A percentile compares a stretch with the other conserved stretches of the same genome.
Evolutionary conservation across 106 monocot species (phyloP).

Genomic region (Phalaenopsis aphrodite): DNA sequence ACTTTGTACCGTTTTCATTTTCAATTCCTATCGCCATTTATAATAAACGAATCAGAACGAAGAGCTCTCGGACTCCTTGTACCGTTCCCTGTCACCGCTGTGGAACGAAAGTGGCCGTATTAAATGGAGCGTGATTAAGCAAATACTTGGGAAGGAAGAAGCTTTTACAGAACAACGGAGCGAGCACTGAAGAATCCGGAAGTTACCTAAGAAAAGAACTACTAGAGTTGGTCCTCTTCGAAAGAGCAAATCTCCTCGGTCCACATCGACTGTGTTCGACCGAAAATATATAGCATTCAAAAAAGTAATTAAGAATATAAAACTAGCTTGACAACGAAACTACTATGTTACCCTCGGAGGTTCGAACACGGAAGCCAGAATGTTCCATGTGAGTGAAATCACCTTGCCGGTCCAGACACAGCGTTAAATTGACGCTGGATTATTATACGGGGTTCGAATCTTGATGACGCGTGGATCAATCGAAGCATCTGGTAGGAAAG

Average conservation of each 20-base stretch:
- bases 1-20: not conserved
- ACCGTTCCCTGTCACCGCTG: not conserved
- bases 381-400: not conserved
- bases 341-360: not conserved
- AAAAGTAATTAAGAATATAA: not conserved
- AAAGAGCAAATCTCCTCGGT: not conserved
- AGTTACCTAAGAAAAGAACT: not conserved
- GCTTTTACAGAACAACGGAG: not conserved
- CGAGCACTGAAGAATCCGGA: not conserved
- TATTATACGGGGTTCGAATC: not conserved
- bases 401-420: not conserved
- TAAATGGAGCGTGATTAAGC: not conserved
- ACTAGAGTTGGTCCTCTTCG: not conserved
- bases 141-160: not conserved
- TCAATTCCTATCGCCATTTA: not conserved
- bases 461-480: conserved; percentile 3
- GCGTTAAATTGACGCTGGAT: not conserved
- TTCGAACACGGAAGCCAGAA: not conserved
- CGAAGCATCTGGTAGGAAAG: not conserved
- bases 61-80: not conserved
- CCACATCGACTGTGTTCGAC: not conserved
- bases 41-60: not conserved
- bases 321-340: not conserved
- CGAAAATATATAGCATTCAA: not conserved
- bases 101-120: not conserved